Conservation (phyloP, 179 eudicot genomes). For the Corrigiola litoralis region DNA sequence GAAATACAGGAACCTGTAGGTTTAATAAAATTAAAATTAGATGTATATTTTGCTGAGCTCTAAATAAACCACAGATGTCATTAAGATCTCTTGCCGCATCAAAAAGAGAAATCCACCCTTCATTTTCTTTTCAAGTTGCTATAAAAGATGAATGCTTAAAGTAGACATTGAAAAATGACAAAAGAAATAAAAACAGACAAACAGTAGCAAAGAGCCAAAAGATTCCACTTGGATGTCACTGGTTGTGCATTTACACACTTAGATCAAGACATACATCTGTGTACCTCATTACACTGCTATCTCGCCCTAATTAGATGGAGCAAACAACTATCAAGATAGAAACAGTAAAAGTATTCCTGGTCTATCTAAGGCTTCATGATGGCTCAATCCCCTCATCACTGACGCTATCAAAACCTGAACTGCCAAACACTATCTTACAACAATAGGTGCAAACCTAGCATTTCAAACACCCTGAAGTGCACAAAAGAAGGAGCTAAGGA, state of each 20-base stretch:
- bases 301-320: too few relatives aligned
- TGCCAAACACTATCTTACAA: neutral
- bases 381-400: too few relatives aligned
- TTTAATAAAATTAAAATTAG: neutral
- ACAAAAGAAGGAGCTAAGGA: too few relatives aligned
- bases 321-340: neutral
- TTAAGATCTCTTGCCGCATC: neutral
- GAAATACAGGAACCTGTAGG: constrained; percentile 69
- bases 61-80: neutral
- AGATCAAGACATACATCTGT: neutral
- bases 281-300: too few relatives aligned
- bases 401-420: too few relatives aligned
- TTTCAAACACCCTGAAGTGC: too few relatives aligned
- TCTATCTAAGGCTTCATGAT: neutral
- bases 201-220: too few relatives aligned
- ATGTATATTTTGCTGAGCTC: neutral
- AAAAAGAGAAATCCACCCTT: neutral
- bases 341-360: neutral
- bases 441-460: too few relatives aligned
- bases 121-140: neutral
- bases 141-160: neutral
- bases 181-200: too few relatives aligned
- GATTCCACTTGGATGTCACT: too few relatives aligned
- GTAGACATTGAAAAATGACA: neutral
- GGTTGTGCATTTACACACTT: neutral